Conservation (phyloP, 1,139 yeast species). For the Blastobotrys proliferans region DNA sequence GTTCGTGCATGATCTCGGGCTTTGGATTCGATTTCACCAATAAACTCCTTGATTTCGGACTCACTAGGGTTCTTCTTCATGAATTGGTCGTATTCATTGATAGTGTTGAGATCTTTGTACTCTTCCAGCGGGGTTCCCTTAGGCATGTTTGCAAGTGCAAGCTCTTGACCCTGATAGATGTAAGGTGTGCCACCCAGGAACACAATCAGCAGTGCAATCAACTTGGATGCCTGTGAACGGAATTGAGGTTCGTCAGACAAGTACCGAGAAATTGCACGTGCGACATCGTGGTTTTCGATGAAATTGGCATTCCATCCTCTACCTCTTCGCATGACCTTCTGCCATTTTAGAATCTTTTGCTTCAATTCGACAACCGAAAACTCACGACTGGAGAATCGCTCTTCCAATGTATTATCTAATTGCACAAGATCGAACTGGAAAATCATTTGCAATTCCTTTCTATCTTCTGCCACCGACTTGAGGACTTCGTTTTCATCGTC, state of each 20-base stretch:
- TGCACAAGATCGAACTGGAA: constrained; percentile 45
- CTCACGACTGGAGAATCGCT: not conserved
- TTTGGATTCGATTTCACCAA: constrained; percentile 26
- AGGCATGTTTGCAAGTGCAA: constrained; percentile 50
- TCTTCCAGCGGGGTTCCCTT: constrained; percentile 49
- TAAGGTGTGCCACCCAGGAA: constrained; percentile 53
- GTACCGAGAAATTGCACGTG: constrained; percentile 1
- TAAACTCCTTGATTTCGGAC: constrained; percentile 33
- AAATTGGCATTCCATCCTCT: constrained; percentile 61
- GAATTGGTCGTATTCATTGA: constrained; percentile 39
- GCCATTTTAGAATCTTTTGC: not conserved
- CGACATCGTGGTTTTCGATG: constrained; percentile 45
- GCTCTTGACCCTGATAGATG: constrained; percentile 58
- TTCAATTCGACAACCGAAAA: not conserved
- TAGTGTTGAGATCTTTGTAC: constrained; percentile 39
- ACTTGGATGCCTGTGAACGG: constrained; percentile 36
- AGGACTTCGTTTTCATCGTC: constrained; percentile 43
- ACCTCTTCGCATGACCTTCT: constrained; percentile 32
- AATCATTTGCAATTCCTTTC: constrained; percentile 47
- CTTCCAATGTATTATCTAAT: no score
- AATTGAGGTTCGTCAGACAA: constrained; percentile 3
- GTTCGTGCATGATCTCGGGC: constrained; percentile 53
- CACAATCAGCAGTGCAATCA: constrained; percentile 45
- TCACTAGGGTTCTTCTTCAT: constrained; percentile 33
- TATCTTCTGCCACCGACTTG: constrained; percentile 46